Evolutionary conservation across 352 stramenopile species (phyloP), one percentile per base, ranked within the genome.

Genomic region (Globisporangium lucens): DNA sequence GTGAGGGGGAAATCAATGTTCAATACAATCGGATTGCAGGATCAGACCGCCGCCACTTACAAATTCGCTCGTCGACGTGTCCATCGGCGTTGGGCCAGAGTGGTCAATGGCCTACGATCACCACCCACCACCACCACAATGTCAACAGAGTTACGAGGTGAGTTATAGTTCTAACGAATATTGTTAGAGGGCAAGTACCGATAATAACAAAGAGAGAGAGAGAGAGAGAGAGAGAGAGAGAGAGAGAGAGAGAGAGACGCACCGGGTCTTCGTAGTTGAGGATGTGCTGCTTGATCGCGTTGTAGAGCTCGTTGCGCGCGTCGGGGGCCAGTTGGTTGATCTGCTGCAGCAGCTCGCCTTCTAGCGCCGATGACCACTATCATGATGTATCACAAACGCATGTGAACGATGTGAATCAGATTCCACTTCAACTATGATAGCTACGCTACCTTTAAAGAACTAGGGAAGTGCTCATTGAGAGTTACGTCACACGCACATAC

Each of bases 241-340:
- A n/a, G n/a, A n/a, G 24, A 24, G 24, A 24, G 24, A 27, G 6
- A 3, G 29, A 36, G 41, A 6, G 12, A 66, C 77, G 33, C 74
- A 95, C 87, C 66, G 85, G 87, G 53, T 95, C 87, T 73, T 90
- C 82, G 66, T 95, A 95, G 22, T 61, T 43, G 33, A 94, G 66
- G 68, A 92, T 89, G 55, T 94, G 75, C 65, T 93, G 82, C 63
- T 92, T 92, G 51, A 89, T 76, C 6, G 71, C 59, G 9, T 65
- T 68, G 65, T 93, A 92, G 30, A 95, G 72, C 47, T 89, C 82
- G 9, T 74, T 78, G 49, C 81, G 81, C 47, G 78, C 66, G 43
- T 93, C 80, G 0, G 73, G 64, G 2, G 70, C 15, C 53, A 95
- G 51, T 62, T 84, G 70, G 47, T 90, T 91, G 41, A 93, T 90